Evolutionary conservation across 176 grass and related monocot genomes (phyloP).

Genomic region (Carex cristatella): DNA sequence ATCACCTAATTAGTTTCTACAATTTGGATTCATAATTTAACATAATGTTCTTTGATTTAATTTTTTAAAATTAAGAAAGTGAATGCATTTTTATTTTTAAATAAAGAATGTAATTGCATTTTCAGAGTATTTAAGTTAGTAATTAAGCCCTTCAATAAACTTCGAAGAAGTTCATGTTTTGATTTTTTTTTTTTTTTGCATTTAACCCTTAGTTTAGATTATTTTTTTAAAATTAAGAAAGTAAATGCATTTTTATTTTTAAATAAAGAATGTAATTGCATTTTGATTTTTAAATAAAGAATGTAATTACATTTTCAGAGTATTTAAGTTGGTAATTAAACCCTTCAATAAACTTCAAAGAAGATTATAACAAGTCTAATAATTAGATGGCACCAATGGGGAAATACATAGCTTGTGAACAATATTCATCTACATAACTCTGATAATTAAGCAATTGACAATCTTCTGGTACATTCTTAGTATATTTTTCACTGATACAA

Average conservation of each 20-base stretch:
- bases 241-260: background rate
- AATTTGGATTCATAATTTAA: background rate
- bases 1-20: background rate
- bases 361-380: background rate
- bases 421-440: background rate
- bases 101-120: background rate
- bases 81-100: background rate
- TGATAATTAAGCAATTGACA: background rate
- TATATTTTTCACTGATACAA: background rate
- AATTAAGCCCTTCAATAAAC: background rate
- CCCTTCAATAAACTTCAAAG: background rate
- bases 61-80: background rate
- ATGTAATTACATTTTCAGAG: background rate
- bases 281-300: background rate
- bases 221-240: background rate
- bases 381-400: background rate
- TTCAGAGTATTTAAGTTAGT: background rate
- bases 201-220: too few relatives aligned
- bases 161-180: background rate
- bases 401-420: background rate
- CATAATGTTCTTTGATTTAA: background rate
- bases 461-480: background rate
- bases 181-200: too few relatives aligned
- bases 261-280: background rate
- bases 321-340: background rate